A percentile compares a stretch with the other conserved stretches of the same genome.
These are phyloP conservation scores for Pythium dissotocum DNA, from an alignment of 352 stramenopile species.

Conservation along the genomic window DNA sequence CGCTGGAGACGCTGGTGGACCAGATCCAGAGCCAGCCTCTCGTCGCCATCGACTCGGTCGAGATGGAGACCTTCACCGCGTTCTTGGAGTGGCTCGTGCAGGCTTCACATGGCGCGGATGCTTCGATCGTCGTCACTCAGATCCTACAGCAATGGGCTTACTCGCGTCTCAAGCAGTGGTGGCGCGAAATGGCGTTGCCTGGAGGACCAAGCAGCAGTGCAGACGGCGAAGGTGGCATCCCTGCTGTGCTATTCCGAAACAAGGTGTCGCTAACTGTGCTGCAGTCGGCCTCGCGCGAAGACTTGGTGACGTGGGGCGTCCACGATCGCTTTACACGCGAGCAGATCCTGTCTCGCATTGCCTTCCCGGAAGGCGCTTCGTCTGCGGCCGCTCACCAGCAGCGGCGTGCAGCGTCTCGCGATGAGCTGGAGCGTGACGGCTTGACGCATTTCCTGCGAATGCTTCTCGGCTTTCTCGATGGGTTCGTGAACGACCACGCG, in stretches of 20 bases:
- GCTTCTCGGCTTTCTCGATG: constrained; percentile 52
- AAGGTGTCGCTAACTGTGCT: constrained; percentile 48
- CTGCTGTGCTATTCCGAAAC: constrained; percentile 40
- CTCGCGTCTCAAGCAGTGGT: constrained; percentile 60
- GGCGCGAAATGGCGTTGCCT: constrained; percentile 38
- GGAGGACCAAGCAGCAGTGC: constrained; percentile 14
- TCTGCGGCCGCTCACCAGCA: constrained; percentile 23
- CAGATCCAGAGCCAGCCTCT: constrained; percentile 38
- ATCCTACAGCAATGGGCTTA: constrained; percentile 44
- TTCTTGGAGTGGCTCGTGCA: constrained; percentile 67
- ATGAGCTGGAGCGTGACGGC: constrained; percentile 42
- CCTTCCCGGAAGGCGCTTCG: constrained; percentile 19
- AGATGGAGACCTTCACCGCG: constrained; percentile 46
- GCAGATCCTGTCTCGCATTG: constrained; percentile 45
- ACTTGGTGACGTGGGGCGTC: constrained; percentile 70
- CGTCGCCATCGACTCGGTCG: constrained; percentile 33
- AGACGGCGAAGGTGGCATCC: constrained; percentile 33
- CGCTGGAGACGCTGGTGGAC: constrained; percentile 40
- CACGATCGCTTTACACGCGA: constrained; percentile 53
- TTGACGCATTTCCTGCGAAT: constrained; percentile 52
- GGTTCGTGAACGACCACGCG: constrained; percentile 47
- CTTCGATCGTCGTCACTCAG: constrained; percentile 16
- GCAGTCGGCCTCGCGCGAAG: constrained; percentile 59
- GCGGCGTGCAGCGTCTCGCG: constrained; percentile 16
- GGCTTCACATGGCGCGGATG: constrained; percentile 23